Evolutionary conservation across 768 basidiomycete species (phyloP), one percentile per base, ranked within the genome.

Genomic region (Cystofilobasidium capitatum): DNA sequence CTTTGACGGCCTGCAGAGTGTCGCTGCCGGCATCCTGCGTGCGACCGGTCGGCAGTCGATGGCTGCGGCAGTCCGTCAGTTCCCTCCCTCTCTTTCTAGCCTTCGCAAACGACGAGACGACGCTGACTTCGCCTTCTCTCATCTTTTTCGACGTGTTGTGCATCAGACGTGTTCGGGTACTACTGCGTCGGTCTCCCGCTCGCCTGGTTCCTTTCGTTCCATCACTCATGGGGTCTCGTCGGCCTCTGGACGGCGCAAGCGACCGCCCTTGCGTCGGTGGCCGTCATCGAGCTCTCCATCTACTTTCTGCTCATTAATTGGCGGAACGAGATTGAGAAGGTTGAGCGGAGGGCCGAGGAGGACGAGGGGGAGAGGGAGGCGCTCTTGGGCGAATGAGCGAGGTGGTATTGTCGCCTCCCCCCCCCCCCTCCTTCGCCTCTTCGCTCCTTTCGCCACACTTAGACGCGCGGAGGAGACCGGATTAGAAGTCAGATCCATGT

Each of bases 221-320:
- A 75, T 45, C 62, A 51, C n/a, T 22, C 58, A 10, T 66, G 66
- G 47, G 83, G 83, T 3, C 73, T 84, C 35, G 75, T 78, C 51
- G 83, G 83, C 4, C 77, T 84, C 20, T 84, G 83, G 83, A 79
- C 82, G 58, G 87, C 87, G 29, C 88, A 88, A 75, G 86, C 87
- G 36, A 78, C 88, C 29, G 88, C 84, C 0, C 77, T 89, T 7
- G 86, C 87, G 72, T 79, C 83, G 2, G 86, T 88, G n/a, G 87
- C 66, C 0, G 20, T 37, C 1, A 24, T 37, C 22, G 66, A 68
- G 61, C 59, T 68, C 16, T 24, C 55, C 20, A 17, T 68, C 4
- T 68, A 62, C 31, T 55, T 54, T 26, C 37, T 68, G 24, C 13
- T n/a, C 17, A 45, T 62, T 12, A 26, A 55, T n/a, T 68, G 66